These are phyloP conservation scores for Exophiala sp. DNA, from an alignment of 2,329 filamentous ascomycete species.

Conservation along the genomic window DNA sequence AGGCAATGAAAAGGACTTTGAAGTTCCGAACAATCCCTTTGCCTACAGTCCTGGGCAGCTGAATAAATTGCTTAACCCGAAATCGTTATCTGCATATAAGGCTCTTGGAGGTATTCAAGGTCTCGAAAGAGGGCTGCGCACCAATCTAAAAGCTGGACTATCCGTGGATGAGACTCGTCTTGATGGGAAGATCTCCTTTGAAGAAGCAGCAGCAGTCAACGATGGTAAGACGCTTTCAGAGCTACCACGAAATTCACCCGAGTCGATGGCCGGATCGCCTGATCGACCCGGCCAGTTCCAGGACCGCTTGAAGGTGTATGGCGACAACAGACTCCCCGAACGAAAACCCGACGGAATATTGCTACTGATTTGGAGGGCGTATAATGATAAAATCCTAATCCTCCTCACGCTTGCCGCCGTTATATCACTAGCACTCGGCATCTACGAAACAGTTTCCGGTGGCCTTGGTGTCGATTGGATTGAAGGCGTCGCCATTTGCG, in stretches of 20 bases:
- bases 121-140: constrained; percentile 73
- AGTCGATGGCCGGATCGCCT: constrained; percentile 6
- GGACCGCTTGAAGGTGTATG: constrained; percentile 60
- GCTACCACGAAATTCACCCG: constrained; percentile 2
- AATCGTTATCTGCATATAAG: constrained; percentile 77
- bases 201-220: constrained; percentile 55
- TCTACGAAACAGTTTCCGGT: constrained; percentile 62
- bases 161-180: constrained; percentile 70
- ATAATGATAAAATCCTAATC: constrained; percentile 71
- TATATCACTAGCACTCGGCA: constrained; percentile 64
- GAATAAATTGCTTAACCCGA: constrained; percentile 84
- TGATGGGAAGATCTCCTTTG: constrained; percentile 65
- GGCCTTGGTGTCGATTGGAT: constrained; percentile 59
- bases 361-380: constrained; percentile 63
- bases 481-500: constrained; percentile 64
- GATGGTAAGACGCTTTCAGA: constrained; percentile 20
- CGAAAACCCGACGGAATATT: constrained; percentile 62
- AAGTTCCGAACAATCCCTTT: constrained; percentile 75
- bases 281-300: constrained; percentile 39
- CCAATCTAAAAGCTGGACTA: constrained; percentile 68
- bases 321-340: constrained; percentile 60
- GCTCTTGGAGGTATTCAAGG: constrained; percentile 74
- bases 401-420: constrained; percentile 65
- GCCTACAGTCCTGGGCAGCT: constrained; percentile 81
- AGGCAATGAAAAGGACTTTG: constrained; percentile 72